phyloP scores from a whole-genome alignment of 106 monocot genomes.

The Xerophyta viscosa region DNA sequence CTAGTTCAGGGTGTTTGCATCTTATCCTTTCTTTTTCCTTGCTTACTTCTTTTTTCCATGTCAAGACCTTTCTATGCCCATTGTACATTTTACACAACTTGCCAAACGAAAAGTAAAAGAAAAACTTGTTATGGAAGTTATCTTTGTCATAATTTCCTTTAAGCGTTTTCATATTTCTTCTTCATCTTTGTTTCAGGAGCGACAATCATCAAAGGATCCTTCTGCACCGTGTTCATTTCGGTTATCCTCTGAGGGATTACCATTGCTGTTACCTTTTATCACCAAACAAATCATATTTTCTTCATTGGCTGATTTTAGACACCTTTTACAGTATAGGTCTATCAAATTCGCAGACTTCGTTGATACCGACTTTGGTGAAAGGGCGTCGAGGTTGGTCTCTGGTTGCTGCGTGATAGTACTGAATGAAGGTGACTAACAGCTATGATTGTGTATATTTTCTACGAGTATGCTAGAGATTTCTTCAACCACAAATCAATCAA shows the following conservation, averaged over 20 bases:
- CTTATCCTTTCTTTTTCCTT: too few relatives aligned
- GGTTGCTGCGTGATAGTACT: constrained; percentile 88
- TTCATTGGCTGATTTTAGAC: constrained; percentile 59
- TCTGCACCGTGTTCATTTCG: constrained; percentile 62
- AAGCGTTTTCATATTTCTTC: too few relatives aligned
- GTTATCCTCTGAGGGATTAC: constrained; percentile 93
- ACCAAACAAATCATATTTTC: constrained; percentile 70
- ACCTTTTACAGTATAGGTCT: constrained; percentile 64
- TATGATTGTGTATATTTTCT: background rate
- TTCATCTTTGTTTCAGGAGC: constrained; percentile 45
- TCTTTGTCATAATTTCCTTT: too few relatives aligned
- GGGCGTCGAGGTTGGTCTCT: constrained; percentile 37
- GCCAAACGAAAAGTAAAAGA: too few relatives aligned
- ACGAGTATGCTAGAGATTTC: too few relatives aligned
- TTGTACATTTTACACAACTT: too few relatives aligned
- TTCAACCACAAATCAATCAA: too few relatives aligned
- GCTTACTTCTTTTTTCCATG: too few relatives aligned
- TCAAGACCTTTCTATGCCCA: too few relatives aligned
- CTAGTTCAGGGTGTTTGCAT: too few relatives aligned
- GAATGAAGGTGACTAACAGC: constrained; percentile 61
- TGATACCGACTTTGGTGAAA: constrained; percentile 48
- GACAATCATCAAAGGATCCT: constrained; percentile 67
- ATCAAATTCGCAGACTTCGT: constrained; percentile 83
- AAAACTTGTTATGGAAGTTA: too few relatives aligned
- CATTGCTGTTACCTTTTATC: constrained; percentile 77